Conservation (phyloP, 495 filamentous ascomycete species). For the Podospora pseudoanserina region DNA sequence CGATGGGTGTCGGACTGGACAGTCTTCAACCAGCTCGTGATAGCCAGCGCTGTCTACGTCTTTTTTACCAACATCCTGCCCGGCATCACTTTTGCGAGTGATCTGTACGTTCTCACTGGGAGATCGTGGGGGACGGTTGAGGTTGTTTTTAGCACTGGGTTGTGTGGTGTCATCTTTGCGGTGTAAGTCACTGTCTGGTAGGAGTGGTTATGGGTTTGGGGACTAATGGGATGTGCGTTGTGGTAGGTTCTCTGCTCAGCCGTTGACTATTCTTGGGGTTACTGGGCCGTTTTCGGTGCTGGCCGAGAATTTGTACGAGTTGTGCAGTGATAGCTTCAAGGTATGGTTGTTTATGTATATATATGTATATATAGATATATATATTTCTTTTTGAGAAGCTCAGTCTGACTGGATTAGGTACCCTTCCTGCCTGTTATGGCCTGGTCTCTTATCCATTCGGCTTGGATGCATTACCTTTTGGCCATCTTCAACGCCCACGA, state of each 20-base stretch:
- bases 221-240: background rate
- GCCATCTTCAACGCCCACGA: slow-evolving; percentile 72
- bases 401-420: slow-evolving; percentile 28
- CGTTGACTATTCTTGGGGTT: slow-evolving; percentile 68
- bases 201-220: background rate
- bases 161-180: slow-evolving; percentile 65
- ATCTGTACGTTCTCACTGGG: slow-evolving; percentile 64
- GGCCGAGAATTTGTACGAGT: slow-evolving; percentile 63
- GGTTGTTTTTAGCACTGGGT: slow-evolving; percentile 66
- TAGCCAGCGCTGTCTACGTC: slow-evolving; percentile 69
- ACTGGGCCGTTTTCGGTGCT: slow-evolving; percentile 73
- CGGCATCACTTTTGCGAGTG: slow-evolving; percentile 69
- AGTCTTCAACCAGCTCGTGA: slow-evolving; percentile 64
- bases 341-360: slow-evolving; percentile 29
- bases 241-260: slow-evolving; percentile 60
- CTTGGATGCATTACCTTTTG: slow-evolving; percentile 66
- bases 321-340: slow-evolving; percentile 57
- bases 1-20: slow-evolving; percentile 66
- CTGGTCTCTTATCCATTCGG: slow-evolving; percentile 68
- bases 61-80: slow-evolving; percentile 75
- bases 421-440: slow-evolving; percentile 72
- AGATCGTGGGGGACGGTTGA: slow-evolving; percentile 67
- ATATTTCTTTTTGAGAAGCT: background rate
- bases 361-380: no score
- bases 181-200: slow-evolving; percentile 41